A percentile compares a stretch with the other conserved stretches of the same genome.
These are phyloP conservation scores for Pyrrhoderma lamaoense DNA, from an alignment of 1,284 basidiomycete genomes.

Conservation along the genomic window DNA sequence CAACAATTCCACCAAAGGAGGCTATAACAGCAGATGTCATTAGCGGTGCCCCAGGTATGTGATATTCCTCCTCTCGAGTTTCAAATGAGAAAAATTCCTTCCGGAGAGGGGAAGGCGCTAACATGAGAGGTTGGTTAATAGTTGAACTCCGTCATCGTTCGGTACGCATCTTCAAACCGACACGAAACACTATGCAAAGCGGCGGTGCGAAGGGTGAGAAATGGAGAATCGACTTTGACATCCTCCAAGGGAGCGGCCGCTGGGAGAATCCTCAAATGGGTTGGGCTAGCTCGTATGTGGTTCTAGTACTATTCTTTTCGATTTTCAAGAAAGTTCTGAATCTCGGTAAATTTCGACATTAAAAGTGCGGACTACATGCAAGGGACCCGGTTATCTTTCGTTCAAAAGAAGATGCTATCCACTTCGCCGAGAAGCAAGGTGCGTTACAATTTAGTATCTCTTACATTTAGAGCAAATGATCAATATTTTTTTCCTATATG, in stretches of 20 bases:
- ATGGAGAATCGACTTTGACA: constrained; percentile 96
- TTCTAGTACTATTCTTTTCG: not conserved
- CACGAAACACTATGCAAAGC: constrained; percentile 94
- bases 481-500: constrained; percentile 6
- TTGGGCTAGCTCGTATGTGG: constrained; percentile 84
- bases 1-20: constrained; percentile 35
- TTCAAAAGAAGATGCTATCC: constrained; percentile 87
- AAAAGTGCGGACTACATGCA: constrained; percentile 95
- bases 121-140: constrained; percentile 26
- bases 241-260: constrained; percentile 78
- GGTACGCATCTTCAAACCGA: constrained; percentile 91
- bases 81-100: not conserved
- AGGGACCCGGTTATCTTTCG: constrained; percentile 79
- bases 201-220: constrained; percentile 80
- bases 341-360: not conserved
- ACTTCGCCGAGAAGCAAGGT: constrained; percentile 93
- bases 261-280: constrained; percentile 99
- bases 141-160: constrained; percentile 80
- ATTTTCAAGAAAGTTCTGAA: constrained; percentile 2
- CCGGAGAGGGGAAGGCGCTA: not conserved
- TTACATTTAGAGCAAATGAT: constrained; percentile 8
- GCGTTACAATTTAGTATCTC: constrained; percentile 19
- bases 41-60: constrained; percentile 72
- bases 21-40: constrained; percentile 67
- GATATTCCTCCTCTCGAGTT: not conserved